A percentile compares a stretch with the other conserved stretches of the same genome.
phyloP scores from a whole-genome alignment of 306 rosid genomes.

The Pyrus communis region DNA sequence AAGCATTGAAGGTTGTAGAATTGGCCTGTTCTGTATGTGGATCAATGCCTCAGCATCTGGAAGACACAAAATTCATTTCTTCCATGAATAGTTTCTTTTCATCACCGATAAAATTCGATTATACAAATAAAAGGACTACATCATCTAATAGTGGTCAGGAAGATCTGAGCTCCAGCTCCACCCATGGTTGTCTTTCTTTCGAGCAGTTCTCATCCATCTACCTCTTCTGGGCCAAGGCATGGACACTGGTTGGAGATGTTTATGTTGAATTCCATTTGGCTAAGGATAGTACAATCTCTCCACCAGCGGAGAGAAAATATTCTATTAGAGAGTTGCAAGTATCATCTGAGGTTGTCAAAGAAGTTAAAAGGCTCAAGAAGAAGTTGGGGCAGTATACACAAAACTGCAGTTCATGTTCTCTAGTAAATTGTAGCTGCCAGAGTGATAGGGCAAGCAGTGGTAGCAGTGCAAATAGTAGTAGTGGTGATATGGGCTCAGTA shows the following conservation, averaged over 20 bases:
- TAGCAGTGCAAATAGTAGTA: constrained; percentile 85
- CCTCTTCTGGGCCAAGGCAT: constrained; percentile 92
- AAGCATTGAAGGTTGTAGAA: constrained; percentile 78
- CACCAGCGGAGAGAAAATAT: constrained; percentile 41
- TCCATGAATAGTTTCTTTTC: constrained; percentile 62
- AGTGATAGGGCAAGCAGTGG: constrained; percentile 98
- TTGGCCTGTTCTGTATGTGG: constrained; percentile 90
- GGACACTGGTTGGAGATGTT: constrained; percentile 87
- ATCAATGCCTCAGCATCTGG: constrained; percentile 93
- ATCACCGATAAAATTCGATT: constrained; percentile 26
- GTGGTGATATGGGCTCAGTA: constrained; percentile 25
- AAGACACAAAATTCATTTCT: constrained; percentile 74
- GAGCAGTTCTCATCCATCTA: constrained; percentile 68
- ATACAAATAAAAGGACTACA: constrained; percentile 31
- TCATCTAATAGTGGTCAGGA: constrained; percentile 25
- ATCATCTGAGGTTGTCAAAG: constrained; percentile 86
- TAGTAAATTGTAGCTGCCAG: constrained; percentile 95
- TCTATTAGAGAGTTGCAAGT: constrained; percentile 61
- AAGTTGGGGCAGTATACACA: constrained; percentile 60
- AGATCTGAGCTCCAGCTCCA: constrained; percentile 30
- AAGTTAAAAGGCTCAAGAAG: constrained; percentile 92
- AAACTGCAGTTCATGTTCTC: constrained; percentile 77
- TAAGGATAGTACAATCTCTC: constrained; percentile 40
- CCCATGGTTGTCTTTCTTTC: constrained; percentile 26
- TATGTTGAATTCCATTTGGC: constrained; percentile 61